Base-by-base conservation (phyloP, 768 basidiomycete species). In the Russula emetica region DNA sequence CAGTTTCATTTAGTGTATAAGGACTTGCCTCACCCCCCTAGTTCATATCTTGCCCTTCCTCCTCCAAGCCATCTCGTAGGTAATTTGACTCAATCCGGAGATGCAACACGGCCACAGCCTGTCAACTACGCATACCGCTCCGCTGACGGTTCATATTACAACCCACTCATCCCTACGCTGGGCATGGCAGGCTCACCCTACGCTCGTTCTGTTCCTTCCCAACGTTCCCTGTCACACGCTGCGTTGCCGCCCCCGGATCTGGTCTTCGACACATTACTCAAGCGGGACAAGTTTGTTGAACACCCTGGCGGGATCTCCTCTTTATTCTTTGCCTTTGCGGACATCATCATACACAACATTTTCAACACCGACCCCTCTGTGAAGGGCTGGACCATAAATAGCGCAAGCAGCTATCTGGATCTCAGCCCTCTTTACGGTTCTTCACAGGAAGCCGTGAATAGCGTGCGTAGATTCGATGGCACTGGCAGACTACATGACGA, bases 311-410 rank as follows among this genome's bases (percentile, higher is more conserved):
- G 90, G 22, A 80, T 92, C 51, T 88, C 85, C 16, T 81, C 82
- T 63, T 75, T 88, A 22, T 87, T 91, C 75, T 92, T 91, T 68
- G 86, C 89, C 0, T 90, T 92, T 69, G 90, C 90, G 14, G 81
- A 90, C 69, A 74, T 91, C 61, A 77, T 92, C 63, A 90, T 88
- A 68, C 90, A 92, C 73, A 79, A 76, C 72, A 79, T 87, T 66
- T 93, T 93, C 77, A 76, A 86, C 66, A 85, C 83, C 11, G 73
- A 80, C 63, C 74, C 70, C 22, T 38, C 24, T 6, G 3, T 16
- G 11, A 51, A 22, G 3, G 78, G 85, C 70, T 77, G 75, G 72
- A 78, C 77, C 1, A 78, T 83, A 61, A 93, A 93, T 70, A 74
- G 82, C 49, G 74, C 84, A 0, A 86, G 84, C 71, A 86, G 85